Conservation (phyloP, 495 filamentous ascomycete genomes). For the Sabuloglossum arenarium region DNA sequence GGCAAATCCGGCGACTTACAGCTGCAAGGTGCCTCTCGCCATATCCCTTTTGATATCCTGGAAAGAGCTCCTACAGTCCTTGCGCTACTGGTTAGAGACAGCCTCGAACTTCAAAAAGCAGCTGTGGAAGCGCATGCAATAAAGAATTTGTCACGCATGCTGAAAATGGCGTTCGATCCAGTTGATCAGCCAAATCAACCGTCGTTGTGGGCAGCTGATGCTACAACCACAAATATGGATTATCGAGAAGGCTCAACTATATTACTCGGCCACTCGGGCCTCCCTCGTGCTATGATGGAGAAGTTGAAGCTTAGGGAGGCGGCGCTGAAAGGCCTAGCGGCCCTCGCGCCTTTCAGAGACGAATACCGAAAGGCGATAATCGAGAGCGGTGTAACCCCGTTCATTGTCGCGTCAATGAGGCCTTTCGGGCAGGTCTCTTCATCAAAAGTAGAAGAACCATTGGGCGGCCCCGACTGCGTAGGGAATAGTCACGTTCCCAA, state of each 20-base stretch:
- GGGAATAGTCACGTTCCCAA: conserved; percentile 11
- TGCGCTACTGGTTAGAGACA: conserved; percentile 58
- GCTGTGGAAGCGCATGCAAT: conserved; percentile 62
- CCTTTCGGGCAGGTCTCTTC: conserved; percentile 22
- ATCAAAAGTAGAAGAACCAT: not conserved
- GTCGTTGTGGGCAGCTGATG: conserved; percentile 15
- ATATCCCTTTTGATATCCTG: conserved; percentile 9
- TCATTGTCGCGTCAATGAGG: conserved; percentile 66
- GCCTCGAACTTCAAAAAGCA: conserved; percentile 53
- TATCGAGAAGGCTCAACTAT: conserved; percentile 6
- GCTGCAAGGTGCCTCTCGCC: conserved; percentile 17
- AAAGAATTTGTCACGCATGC: conserved; percentile 46
- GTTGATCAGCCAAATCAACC: conserved; percentile 15
- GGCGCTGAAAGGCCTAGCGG: conserved; percentile 57
- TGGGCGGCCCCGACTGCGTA: not conserved
- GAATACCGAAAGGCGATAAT: conserved; percentile 67
- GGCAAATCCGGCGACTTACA: conserved; percentile 28
- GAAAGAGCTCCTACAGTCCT: conserved; percentile 57
- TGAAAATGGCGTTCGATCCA: conserved; percentile 48
- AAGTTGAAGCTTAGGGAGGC: conserved; percentile 57
- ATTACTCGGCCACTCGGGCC: conserved; percentile 36
- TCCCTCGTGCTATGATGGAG: conserved; percentile 43
- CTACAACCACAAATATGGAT: conserved; percentile 2
- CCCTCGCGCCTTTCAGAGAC: conserved; percentile 61
- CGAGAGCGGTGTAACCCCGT: conserved; percentile 56